phyloP scores from a whole-genome alignment of 202 grass and related monocot species.

The Elaeis oleifera region DNA sequence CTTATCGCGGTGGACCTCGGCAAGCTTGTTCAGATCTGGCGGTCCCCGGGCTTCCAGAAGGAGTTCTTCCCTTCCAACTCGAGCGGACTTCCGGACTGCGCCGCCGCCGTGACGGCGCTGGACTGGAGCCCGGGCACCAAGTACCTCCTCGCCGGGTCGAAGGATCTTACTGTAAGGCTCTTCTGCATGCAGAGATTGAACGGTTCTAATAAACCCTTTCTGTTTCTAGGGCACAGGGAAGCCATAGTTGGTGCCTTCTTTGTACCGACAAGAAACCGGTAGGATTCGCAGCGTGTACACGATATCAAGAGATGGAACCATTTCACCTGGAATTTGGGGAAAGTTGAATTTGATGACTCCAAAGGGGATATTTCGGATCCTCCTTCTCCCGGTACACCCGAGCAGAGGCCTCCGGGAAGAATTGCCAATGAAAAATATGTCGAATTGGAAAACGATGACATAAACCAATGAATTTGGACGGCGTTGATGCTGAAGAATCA shows the following conservation, averaged over 20 bases:
- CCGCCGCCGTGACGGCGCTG: constrained; percentile 52
- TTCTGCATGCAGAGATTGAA: constrained; percentile 44
- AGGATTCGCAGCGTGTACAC: constrained; percentile 51
- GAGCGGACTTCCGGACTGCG: constrained; percentile 69
- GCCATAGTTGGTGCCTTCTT: constrained; percentile 56
- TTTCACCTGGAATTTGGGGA: constrained; percentile 68
- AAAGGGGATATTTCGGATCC: constrained; percentile 21
- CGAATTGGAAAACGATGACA: constrained; percentile 33
- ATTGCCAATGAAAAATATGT: constrained; percentile 15
- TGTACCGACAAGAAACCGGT: constrained; percentile 54
- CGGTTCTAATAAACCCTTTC: constrained; percentile 44
- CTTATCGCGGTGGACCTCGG: constrained; percentile 73
- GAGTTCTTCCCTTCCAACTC: constrained; percentile 91
- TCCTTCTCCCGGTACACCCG: constrained; percentile 40
- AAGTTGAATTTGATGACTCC: constrained; percentile 18
- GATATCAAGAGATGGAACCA: constrained; percentile 70
- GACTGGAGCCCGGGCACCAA: constrained; percentile 85
- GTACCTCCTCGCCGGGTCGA: constrained; percentile 69
- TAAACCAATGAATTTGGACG: constrained; percentile 36
- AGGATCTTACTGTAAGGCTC: constrained; percentile 69
- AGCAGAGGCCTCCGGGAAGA: constrained; percentile 30
- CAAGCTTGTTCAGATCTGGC: constrained; percentile 87
- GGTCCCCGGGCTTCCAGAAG: constrained; percentile 64
- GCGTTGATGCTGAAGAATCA: constrained; percentile 14
- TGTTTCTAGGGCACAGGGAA: constrained; percentile 79